Base-by-base conservation (phyloP, 2,329 filamentous ascomycete genomes). In the Penicillium capsulatum region DNA sequence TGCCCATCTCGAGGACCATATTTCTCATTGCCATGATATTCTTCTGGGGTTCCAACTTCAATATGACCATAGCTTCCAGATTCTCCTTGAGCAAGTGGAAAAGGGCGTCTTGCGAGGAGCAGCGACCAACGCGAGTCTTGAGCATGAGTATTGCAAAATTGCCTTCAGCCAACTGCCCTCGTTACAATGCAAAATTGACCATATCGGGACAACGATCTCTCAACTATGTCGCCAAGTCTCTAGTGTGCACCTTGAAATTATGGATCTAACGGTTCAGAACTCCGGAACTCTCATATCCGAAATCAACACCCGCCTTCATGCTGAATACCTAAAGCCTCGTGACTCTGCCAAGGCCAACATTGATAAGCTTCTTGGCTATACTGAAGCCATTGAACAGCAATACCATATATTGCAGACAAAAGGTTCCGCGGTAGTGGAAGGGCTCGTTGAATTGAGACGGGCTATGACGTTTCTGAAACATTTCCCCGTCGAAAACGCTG, bases 341-440 rank as follows among this genome's bases (percentile, higher is more conserved):
- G 7, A 33, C 11, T 40, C 41, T 22, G 53, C 53, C 8, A 48
- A 48, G 36, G 28, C 27, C 9, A 56, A 45, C 6, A 40, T 60
- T 7, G 48, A 60, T 29, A 7, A 13, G 2, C 14, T 54, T 13
- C 33, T 58, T 6, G n/a, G 27, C 7, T 20, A 36, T 15, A 8
- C 17, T 1, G 3, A 31, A n/a, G 17, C 17, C 8, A 17, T 46
- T 10, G 10, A 40, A 1, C 2, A 17, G 4, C 14, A 34, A 4
- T 59, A 59, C 19, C 1, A 1, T 0, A 3, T 36, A 3, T 14
- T 54, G 17, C 31, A 38, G 37, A 16, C 17, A 9, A 44, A 43
- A 32, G 19, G 22, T 4, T 11, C 2, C 3, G 17, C 19, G 7
- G 40, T 36, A 9, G n/a, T 9, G 2, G 13, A 17, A 9, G 35